Base-by-base conservation (phyloP, 2,329 filamentous ascomycete genomes). In the Trichoderma sp. region DNA sequence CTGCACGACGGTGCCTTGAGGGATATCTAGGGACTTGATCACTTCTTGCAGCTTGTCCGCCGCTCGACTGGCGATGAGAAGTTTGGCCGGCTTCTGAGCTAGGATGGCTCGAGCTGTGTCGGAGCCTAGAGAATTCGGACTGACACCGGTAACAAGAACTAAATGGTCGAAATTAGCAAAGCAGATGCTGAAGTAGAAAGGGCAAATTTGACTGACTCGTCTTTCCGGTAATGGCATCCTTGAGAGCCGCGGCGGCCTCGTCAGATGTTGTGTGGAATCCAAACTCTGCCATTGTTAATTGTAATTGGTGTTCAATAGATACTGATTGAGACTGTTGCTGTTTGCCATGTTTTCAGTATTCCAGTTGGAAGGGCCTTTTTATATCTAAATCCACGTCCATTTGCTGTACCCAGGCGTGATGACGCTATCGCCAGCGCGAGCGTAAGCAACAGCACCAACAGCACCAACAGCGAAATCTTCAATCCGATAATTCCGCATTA, bases 91-190 rank as follows among this genome's bases (percentile, higher is more conserved):
- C 1, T 79, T 76, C 34, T 81, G 81, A 13, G 79, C 74, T 20
- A 85, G 83, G 53, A 86, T 78, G 50, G 79, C 75, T 11, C 77
- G 72, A 34, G 79, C 78, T 47, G 83, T 84, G 6, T 75, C 73
- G 30, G 79, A 78, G 17, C 84, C 83, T 17, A 85, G 76, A 30
- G 80, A 78, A 58, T 78, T 77, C 4, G 80, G 81, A 6, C 81
- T 80, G 28, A 83, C 80, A 20, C 84, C 84, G 0, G 84, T 85
- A 1, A 81, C 80, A 55, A 85, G 23, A 2, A 68, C 65, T 59
- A 43, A 3, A 57, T 13, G 9, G 3, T 11, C 6, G 1, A 32
- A 5, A 4, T 68, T 26, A 68, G 17, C 5, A 15, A 23, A 26
- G 15, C 4, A 36, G 1, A 20, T 12, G 4, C 11, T 17, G 17